Conservation (phyloP, 2,329 filamentous ascomycete species). For the Neofusicoccum cordaticola region DNA sequence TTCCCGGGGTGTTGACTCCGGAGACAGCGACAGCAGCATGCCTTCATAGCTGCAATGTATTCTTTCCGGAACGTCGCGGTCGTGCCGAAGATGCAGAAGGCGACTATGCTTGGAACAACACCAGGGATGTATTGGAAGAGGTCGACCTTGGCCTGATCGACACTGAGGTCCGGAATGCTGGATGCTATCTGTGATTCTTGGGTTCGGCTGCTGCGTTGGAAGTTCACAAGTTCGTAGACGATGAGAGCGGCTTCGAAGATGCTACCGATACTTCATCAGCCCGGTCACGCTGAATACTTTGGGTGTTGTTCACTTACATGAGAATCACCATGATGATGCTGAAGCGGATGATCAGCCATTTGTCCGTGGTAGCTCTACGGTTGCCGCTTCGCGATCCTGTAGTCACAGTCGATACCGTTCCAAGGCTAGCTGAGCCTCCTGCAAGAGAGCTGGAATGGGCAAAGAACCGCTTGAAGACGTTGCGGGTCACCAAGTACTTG, state of each 20-base stretch:
- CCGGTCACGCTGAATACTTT: background rate
- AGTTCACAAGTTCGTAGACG: slow-evolving; percentile 8
- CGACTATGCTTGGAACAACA: background rate
- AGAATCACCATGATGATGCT: slow-evolving; percentile 7
- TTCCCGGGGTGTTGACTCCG: background rate
- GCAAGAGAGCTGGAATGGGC: background rate
- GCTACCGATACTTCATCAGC: background rate
- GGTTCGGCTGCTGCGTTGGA: background rate
- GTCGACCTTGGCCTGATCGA: slow-evolving; percentile 3
- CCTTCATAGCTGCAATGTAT: background rate
- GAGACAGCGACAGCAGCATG: background rate
- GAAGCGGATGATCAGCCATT: slow-evolving; percentile 11
- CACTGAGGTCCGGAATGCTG: background rate
- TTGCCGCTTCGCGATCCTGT: background rate
- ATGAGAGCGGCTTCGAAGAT: slow-evolving; percentile 8
- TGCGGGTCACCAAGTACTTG: slow-evolving; percentile 7
- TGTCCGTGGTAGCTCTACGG: background rate
- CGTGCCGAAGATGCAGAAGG: slow-evolving; percentile 11
- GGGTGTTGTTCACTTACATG: background rate
- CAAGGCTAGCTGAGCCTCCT: background rate
- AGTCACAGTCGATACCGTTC: background rate
- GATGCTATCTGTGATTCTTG: background rate
- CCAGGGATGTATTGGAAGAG: slow-evolving; percentile 10
- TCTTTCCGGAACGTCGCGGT: background rate
- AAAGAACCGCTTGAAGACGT: slow-evolving; percentile 5